Evolutionary conservation across 495 filamentous ascomycete species (phyloP).

Genomic region (Aspergillus incahuasiensis): DNA sequence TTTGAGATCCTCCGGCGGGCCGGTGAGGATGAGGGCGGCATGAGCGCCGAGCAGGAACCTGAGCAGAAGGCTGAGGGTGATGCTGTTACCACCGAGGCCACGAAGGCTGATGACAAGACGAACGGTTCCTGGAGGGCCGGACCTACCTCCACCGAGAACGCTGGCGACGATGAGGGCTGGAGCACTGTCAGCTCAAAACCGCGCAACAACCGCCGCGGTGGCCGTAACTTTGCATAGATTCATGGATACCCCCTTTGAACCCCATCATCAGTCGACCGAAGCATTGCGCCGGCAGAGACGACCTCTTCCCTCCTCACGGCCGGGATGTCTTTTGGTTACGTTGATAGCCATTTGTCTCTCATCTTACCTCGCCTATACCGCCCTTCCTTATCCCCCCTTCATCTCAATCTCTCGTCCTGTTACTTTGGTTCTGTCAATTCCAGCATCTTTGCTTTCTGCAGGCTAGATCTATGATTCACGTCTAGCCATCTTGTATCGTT

Average conservation of each 20-base stretch:
- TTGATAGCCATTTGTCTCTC: slow-evolving; percentile 23
- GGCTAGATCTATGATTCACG: slow-evolving; percentile 34
- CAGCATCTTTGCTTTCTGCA: slow-evolving; percentile 10
- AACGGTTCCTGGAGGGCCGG: slow-evolving; percentile 40
- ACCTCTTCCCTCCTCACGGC: slow-evolving; percentile 7
- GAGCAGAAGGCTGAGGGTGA: slow-evolving; percentile 25
- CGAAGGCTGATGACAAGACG: slow-evolving; percentile 37
- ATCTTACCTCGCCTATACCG: slow-evolving; percentile 21
- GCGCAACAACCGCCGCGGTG: slow-evolving; percentile 50
- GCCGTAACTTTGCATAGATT: slow-evolving; percentile 47
- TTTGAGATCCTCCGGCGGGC: slow-evolving; percentile 53
- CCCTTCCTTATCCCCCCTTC: slow-evolving; percentile 5
- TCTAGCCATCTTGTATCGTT: slow-evolving; percentile 33
- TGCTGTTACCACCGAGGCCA: slow-evolving; percentile 28
- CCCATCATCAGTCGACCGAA: slow-evolving; percentile 23
- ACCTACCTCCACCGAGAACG: slow-evolving; percentile 31
- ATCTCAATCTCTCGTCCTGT: slow-evolving; percentile 5
- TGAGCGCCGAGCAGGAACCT: slow-evolving; percentile 34
- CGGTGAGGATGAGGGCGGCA: slow-evolving; percentile 40
- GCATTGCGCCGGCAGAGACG: slow-evolving; percentile 8
- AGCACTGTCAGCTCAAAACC: slow-evolving; percentile 62
- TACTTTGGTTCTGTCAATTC: slow-evolving; percentile 2
- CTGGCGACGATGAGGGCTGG: slow-evolving; percentile 66
- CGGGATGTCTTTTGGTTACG: slow-evolving; percentile 25
- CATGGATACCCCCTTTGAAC: slow-evolving; percentile 36